Evolutionary conservation across 2,329 filamentous ascomycete genomes (phyloP), one percentile per base, ranked within the genome.

Genomic region (Exophiala bonariae): DNA sequence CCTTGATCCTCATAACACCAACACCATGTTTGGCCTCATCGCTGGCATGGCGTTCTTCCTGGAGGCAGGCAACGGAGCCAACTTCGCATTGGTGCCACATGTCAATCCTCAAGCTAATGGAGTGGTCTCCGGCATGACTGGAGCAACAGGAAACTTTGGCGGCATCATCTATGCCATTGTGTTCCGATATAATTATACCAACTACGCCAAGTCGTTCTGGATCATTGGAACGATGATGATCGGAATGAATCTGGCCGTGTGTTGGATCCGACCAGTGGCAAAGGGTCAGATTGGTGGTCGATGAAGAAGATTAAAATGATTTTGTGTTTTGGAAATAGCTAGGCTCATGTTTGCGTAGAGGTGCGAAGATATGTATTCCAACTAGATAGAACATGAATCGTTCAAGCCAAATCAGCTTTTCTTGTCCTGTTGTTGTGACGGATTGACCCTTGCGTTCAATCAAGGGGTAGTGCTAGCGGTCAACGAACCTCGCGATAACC

Each of bases 81-180:
- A 88, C 70, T 96, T 93, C 67, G 82, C 88, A 0, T 77, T 96
- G 4, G 85, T 96, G 18, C 89, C 90, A 3, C 91, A 96, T 63
- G 85, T 95, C 1, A 86, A 91, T 66, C 88, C 89, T 1, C 79
- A 78, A 51, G 87, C 89, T 50, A 96, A 95, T 66, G 90, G 89
- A 49, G 75, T 82, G 46, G 78, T 96, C 5, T 87, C 85, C 1
- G 90, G 90, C 10, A 73, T 87, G 28, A 85, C 89, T 0, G 91
- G 91, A 8, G 89, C 86, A 0, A 76, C 80, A 7, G 90, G 91
- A 1, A 96, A 96, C 61, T 67, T 96, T 8, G 91, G 91, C 3
- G 91, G 91, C 10, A 82, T 96, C 41, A 66, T 95, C 39, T 95
- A 93, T 61, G 86, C 89, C 16, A 81, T 95, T 63, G 81, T 89